These are phyloP conservation scores for Dioscorea alata DNA, from an alignment of 106 monocot genomes.

Conservation along the genomic window DNA sequence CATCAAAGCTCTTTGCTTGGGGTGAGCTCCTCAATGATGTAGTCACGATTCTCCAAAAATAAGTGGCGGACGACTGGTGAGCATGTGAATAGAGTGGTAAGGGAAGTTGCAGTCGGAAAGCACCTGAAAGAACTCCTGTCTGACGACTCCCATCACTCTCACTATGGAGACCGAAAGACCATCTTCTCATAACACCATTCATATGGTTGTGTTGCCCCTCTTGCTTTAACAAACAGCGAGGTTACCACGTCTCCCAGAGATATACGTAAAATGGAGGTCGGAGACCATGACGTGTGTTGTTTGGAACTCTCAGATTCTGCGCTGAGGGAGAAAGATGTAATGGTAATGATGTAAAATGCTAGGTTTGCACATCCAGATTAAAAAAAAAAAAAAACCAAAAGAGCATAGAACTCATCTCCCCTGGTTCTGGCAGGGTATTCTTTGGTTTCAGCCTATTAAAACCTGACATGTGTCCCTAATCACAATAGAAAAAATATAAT, in stretches of 20 bases:
- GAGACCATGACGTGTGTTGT: slow-evolving; percentile 21
- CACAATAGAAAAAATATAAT: too few relatives aligned
- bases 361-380: too few relatives aligned
- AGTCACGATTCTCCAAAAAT: slow-evolving; percentile 58
- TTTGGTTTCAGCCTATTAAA: too few relatives aligned
- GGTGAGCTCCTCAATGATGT: slow-evolving; percentile 60
- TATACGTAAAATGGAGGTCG: neutral
- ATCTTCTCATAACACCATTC: slow-evolving; percentile 52
- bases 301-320: neutral
- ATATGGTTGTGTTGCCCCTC: slow-evolving; percentile 10
- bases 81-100: slow-evolving; percentile 65
- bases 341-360: too few relatives aligned
- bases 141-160: slow-evolving; percentile 92
- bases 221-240: neutral
- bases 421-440: too few relatives aligned
- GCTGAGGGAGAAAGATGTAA: neutral
- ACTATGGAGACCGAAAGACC: slow-evolving; percentile 80
- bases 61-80: slow-evolving; percentile 54
- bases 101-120: slow-evolving; percentile 86
- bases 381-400: too few relatives aligned
- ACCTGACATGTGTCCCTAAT: too few relatives aligned
- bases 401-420: too few relatives aligned
- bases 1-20: slow-evolving; percentile 85
- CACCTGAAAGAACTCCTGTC: slow-evolving; percentile 89
- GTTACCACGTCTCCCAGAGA: neutral